A percentile compares a stretch with the other conserved stretches of the same genome.
phyloP scores from a whole-genome alignment of 2,329 filamentous ascomycete genomes.

The Ophiostoma populinum region DNA sequence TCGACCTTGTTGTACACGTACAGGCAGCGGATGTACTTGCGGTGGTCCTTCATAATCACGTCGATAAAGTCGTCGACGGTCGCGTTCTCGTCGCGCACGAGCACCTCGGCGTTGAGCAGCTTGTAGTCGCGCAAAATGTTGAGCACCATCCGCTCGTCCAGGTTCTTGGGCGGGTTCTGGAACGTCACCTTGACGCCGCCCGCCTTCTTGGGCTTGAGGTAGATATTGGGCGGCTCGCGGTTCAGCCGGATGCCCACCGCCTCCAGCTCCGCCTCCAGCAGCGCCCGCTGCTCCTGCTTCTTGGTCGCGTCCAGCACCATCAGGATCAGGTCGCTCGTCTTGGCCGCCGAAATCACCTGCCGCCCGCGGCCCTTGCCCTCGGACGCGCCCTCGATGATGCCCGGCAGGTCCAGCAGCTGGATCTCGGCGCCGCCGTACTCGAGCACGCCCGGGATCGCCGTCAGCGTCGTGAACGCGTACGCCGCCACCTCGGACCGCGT shows the following conservation, averaged over 20 bases:
- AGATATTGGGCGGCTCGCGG: constrained; percentile 91
- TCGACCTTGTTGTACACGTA: constrained; percentile 99
- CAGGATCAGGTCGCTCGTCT: constrained; percentile 91
- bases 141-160: constrained; percentile 96
- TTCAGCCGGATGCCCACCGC: constrained; percentile 91
- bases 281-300: constrained; percentile 74
- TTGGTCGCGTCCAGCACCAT: constrained; percentile 98
- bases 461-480: constrained; percentile 94
- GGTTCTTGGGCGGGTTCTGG: constrained; percentile 66
- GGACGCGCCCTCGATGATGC: constrained; percentile 92
- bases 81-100: constrained; percentile 84
- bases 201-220: constrained; percentile 87
- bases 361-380: constrained; percentile 91
- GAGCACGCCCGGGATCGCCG: constrained; percentile 89
- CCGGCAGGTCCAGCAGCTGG: constrained; percentile 89
- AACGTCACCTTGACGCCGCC: constrained; percentile 99
- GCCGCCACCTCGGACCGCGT: constrained; percentile 91
- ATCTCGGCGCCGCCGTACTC: constrained; percentile 98
- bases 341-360: constrained; percentile 94
- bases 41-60: constrained; percentile 97
- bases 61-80: constrained; percentile 98
- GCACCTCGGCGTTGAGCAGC: constrained; percentile 91
- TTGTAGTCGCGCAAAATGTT: constrained; percentile 98
- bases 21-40: constrained; percentile 87
- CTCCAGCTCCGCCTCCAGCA: constrained; percentile 84